phyloP scores from a whole-genome alignment of 331 rosid genomes.

The Saraca asoca region DNA sequence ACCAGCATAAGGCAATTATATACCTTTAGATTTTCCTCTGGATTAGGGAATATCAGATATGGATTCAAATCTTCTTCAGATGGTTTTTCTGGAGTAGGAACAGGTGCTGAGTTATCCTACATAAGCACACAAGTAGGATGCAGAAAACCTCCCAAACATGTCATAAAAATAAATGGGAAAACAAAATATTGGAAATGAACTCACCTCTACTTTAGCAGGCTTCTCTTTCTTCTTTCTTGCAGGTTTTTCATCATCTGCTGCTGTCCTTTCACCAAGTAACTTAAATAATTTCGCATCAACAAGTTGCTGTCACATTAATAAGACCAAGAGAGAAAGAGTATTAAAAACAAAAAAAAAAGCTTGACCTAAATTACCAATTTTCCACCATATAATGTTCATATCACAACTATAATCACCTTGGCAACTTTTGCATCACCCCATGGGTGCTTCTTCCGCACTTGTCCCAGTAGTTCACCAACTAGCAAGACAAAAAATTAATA shows the following conservation, averaged over 20 bases:
- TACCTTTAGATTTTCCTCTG: conserved; percentile 87
- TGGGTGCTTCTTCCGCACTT: conserved; percentile 77
- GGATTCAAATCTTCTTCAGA: conserved; percentile 92
- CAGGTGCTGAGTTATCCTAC: conserved; percentile 60
- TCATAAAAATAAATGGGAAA: conserved; percentile 5
- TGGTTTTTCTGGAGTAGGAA: conserved; percentile 61
- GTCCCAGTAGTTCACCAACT: conserved; percentile 91
- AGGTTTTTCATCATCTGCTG: conserved; percentile 85
- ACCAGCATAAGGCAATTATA: conserved; percentile 16
- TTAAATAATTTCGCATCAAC: conserved; percentile 69
- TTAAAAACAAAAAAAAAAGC: background rate
- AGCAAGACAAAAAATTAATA: conserved; percentile 27
- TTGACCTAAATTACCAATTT: conserved; percentile 14
- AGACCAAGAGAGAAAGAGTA: conserved; percentile 3
- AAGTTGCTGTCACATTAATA: conserved; percentile 55
- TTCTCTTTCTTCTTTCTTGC: conserved; percentile 86
- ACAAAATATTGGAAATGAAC: conserved; percentile 17
- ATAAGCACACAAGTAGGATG: conserved; percentile 15
- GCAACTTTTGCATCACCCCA: conserved; percentile 97
- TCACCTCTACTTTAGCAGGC: conserved; percentile 82
- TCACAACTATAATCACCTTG: conserved; percentile 56
- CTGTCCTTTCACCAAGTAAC: conserved; percentile 88
- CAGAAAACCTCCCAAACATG: conserved; percentile 13
- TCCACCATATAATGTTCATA: background rate
- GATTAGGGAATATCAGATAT: conserved; percentile 71